Evolutionary conservation across 495 filamentous ascomycete genomes (phyloP).

Genomic region (Aspergillus cristatus): DNA sequence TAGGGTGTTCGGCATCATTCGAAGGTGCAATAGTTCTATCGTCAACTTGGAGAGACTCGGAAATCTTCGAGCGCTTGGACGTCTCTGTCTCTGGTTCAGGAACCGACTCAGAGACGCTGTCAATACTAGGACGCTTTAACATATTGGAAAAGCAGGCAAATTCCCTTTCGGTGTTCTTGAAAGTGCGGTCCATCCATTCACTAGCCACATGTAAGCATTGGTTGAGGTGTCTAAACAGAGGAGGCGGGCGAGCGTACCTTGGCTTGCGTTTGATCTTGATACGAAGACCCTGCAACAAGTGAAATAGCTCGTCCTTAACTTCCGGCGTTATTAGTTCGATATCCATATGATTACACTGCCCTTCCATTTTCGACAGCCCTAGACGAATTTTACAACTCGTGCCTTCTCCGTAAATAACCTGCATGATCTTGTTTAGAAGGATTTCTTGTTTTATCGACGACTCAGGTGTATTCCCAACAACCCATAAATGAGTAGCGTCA

Average conservation of each 20-base stretch:
- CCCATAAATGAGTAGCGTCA: too few species aligned
- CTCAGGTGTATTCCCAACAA: too few species aligned
- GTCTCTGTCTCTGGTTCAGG: slow-evolving; percentile 1
- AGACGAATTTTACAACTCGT: slow-evolving; percentile 28
- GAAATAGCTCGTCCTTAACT: slow-evolving; percentile 14
- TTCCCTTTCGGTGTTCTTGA: slow-evolving; percentile 14
- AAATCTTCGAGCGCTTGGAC: slow-evolving; percentile 23
- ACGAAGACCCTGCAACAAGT: slow-evolving; percentile 4
- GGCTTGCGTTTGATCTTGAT: slow-evolving; percentile 11
- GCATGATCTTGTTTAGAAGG: slow-evolving; percentile 13
- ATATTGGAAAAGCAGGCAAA: slow-evolving; percentile 3
- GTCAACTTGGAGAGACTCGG: slow-evolving; percentile 22
- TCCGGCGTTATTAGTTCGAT: slow-evolving; percentile 22
- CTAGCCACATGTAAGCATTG: slow-evolving; percentile 14
- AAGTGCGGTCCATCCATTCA: slow-evolving; percentile 28
- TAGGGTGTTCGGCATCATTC: neutral
- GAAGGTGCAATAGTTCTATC: slow-evolving; percentile 3
- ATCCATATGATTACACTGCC: slow-evolving; percentile 18
- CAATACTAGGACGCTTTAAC: slow-evolving; percentile 7
- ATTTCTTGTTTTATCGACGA: slow-evolving; percentile 4
- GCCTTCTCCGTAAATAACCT: slow-evolving; percentile 11
- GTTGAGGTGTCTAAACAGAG: neutral
- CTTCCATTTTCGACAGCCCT: slow-evolving; percentile 16
- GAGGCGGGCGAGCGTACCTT: slow-evolving; percentile 13
- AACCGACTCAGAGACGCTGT: slow-evolving; percentile 1